Percentiles rank a stretch among this genome's conserved stretches.
Conservation (phyloP, 176 grass and related monocot genomes). For the Microstegium vimineum region DNA sequence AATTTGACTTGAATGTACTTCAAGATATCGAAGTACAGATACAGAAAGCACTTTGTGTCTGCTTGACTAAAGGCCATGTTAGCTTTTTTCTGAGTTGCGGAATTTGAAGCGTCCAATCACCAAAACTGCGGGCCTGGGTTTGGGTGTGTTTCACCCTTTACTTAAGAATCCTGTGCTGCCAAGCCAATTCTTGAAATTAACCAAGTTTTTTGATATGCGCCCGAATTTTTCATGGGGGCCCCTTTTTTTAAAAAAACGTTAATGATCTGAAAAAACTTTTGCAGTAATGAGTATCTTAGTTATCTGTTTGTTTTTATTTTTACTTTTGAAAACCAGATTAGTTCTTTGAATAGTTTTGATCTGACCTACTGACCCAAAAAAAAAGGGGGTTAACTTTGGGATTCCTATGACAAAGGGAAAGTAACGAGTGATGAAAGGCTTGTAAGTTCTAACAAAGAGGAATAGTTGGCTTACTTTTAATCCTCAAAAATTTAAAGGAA, state of each 20-base stretch:
- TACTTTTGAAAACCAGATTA: neutral
- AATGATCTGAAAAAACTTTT: neutral
- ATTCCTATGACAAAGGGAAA: neutral
- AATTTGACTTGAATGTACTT: neutral
- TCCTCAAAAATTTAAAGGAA: neutral
- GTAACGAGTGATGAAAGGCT: neutral
- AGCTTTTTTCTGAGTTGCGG: neutral
- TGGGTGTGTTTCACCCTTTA: neutral
- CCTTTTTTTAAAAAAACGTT: too few species aligned
- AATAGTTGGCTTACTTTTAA: neutral
- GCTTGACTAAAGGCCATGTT: neutral
- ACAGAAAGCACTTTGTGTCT: neutral
- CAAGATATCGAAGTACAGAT: neutral
- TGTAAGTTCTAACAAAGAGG: neutral
- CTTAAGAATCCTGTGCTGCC: neutral
- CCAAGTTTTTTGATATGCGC: neutral
- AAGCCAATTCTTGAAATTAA: neutral
- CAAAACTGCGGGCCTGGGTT: neutral
- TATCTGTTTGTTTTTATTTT: neutral
- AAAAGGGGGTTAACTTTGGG: neutral
- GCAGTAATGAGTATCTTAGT: neutral
- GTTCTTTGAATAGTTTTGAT: neutral
- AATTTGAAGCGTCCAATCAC: neutral
- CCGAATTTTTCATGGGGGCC: neutral
- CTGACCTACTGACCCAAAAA: neutral